Base-by-base conservation (phyloP, 139 green algal species). In the Volvox africanus region DNA sequence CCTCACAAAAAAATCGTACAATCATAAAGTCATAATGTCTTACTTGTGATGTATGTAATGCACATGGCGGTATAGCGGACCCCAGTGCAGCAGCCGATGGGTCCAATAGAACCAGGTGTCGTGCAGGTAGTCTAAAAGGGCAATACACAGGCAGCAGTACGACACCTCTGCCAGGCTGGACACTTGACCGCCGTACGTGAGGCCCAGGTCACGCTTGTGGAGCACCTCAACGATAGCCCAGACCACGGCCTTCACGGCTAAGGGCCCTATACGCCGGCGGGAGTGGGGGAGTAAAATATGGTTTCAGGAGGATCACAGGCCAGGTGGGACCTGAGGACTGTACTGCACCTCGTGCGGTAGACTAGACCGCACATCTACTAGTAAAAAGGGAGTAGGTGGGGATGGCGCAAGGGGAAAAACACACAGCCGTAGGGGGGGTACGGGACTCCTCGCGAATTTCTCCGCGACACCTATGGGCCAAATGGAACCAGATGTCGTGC, bases 31-130 rank as follows among this genome's bases (percentile, higher is more conserved):
- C 44, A 5, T 55, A 16, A 12, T 61, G 0, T 3, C 94, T 36
- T 76, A 97, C 95, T 92, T 94, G 93, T 99, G 97, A 91, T 99
- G 97, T 30, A 98, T 92, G 89, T 93, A 93, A 92, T 99, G 97
- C 1, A 99, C 88, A 69, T 94, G 92, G 21, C 79, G 76, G 91
- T 98, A 99, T 33, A 99, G 87, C n/a, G 95, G 95, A 65, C 92
- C 86, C 93, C 94, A 97, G 94, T 99, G 97, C 84, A 99, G 95
- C 82, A 97, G 67, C 12, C 96, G 91, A 93, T 99, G 97, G 0
- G 97, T 98, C 95, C 96, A 98, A 93, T 99, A 99, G 93, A 99
- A 99, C 97, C 97, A 99, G 21, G 95, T 71, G 91, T 99, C 97
- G 61, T 99, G 97, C 26, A 98, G 88, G 82, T 95, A 95, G 91